Evolutionary conservation across 805 yeast genomes (phyloP).

Genomic region (Isabelozyma pseudorhagii): DNA sequence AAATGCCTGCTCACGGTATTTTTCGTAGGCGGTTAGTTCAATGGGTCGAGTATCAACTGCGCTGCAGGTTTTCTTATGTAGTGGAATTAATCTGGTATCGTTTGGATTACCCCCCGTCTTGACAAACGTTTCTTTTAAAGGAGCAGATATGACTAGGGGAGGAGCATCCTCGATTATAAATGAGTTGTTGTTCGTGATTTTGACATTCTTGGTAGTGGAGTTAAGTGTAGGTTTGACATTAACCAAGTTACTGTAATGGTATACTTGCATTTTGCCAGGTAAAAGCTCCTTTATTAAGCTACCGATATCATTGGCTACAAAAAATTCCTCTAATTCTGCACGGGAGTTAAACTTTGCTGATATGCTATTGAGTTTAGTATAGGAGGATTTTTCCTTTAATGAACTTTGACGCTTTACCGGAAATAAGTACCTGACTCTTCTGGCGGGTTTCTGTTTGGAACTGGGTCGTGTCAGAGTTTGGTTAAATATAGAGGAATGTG

Average conservation of each 20-base stretch:
- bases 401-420: constrained; percentile 36
- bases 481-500: not conserved
- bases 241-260: constrained; percentile 14
- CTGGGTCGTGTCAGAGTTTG: not conserved
- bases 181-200: constrained; percentile 2
- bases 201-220: not conserved
- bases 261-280: constrained; percentile 26
- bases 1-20: constrained; percentile 26
- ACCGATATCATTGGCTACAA: constrained; percentile 14
- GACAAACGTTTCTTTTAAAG: constrained; percentile 11
- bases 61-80: not conserved
- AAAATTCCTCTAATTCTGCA: constrained; percentile 18
- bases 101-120: constrained; percentile 6
- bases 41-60: not conserved
- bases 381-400: constrained; percentile 18
- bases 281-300: constrained; percentile 22
- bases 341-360: constrained; percentile 17
- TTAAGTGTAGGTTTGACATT: constrained; percentile 10
- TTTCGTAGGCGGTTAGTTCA: constrained; percentile 18
- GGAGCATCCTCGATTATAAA: constrained; percentile 3
- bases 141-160: constrained; percentile 9
- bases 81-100: not conserved
- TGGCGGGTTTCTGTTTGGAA: not conserved
- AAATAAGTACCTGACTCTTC: constrained; percentile 18
- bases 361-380: constrained; percentile 12